Evolutionary conservation across 495 filamentous ascomycete species (phyloP).

Genomic region (Monascus purpureus): DNA sequence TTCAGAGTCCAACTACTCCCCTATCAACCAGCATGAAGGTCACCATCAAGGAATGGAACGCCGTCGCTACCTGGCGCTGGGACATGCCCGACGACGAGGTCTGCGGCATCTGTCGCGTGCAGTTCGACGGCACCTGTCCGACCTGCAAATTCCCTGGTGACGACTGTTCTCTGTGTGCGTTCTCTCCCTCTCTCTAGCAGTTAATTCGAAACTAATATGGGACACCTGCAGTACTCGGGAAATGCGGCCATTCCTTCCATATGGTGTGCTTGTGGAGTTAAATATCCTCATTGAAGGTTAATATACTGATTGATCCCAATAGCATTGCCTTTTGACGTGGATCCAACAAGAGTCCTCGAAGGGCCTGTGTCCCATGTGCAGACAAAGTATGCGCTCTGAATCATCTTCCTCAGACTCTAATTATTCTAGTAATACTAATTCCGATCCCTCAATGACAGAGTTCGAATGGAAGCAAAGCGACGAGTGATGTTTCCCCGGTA

Average conservation of each 20-base stretch:
- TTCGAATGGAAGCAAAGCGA: constrained; percentile 53
- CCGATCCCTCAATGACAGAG: no score
- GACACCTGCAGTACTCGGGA: constrained; percentile 80
- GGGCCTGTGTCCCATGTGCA: constrained; percentile 94
- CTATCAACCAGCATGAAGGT: constrained; percentile 62
- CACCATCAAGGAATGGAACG: constrained; percentile 81
- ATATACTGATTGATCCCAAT: constrained; percentile 4
- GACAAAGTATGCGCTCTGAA: constrained; percentile 56
- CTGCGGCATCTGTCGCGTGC: constrained; percentile 94
- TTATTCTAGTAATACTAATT: not conserved
- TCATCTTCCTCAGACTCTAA: constrained; percentile 10
- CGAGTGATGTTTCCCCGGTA: constrained; percentile 13
- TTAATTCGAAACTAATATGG: not conserved
- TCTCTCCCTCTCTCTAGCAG: not conserved
- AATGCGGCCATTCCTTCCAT: constrained; percentile 94
- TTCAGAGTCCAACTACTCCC: not conserved
- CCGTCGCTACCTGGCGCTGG: constrained; percentile 93
- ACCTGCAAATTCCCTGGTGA: constrained; percentile 97
- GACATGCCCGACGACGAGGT: constrained; percentile 96
- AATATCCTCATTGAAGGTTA: constrained; percentile 7
- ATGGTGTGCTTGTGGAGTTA: constrained; percentile 46
- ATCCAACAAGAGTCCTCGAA: constrained; percentile 88
- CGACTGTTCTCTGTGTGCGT: constrained; percentile 79
- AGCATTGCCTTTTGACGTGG: constrained; percentile 96
- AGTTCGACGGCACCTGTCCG: constrained; percentile 95